Percentiles rank a stretch among this genome's conserved stretches.
phyloP scores from a whole-genome alignment of 179 eudicot genomes.

The Camellia oleifera region DNA sequence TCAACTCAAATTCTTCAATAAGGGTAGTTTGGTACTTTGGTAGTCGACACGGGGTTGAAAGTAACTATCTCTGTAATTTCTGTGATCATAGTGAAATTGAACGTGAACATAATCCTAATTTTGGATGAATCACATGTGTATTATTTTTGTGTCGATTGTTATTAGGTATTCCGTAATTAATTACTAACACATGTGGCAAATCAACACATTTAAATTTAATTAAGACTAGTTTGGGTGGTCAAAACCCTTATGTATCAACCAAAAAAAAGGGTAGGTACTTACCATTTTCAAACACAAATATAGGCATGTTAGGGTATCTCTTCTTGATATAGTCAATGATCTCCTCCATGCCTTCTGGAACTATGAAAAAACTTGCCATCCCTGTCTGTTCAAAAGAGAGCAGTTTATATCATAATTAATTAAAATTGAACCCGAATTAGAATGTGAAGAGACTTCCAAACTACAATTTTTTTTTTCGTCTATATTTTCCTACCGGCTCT shows the following conservation, averaged over 20 bases:
- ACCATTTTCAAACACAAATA: constrained; percentile 75
- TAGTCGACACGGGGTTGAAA: no score
- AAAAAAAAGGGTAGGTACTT: background rate
- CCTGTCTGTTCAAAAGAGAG: constrained; percentile 40
- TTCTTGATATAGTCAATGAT: constrained; percentile 32
- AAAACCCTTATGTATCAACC: no score
- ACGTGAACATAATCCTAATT: no score
- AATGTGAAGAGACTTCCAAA: background rate
- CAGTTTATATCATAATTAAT: background rate
- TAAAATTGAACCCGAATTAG: background rate
- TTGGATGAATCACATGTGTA: no score
- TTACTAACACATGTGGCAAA: no score
- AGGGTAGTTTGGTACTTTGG: no score
- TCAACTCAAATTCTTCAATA: no score
- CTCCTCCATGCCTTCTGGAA: constrained; percentile 74
- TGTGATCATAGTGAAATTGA: no score
- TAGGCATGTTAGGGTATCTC: constrained; percentile 51
- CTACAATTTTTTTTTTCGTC: background rate
- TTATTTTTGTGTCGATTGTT: no score
- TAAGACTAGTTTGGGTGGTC: no score
- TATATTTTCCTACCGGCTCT: constrained; percentile 38
- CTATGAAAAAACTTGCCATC: constrained; percentile 38
- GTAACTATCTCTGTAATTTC: no score
- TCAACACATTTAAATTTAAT: background rate
- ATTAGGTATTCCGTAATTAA: no score